phyloP scores from a whole-genome alignment of 2,329 filamentous ascomycete genomes.

The Proliferodiscus dingleyae region DNA sequence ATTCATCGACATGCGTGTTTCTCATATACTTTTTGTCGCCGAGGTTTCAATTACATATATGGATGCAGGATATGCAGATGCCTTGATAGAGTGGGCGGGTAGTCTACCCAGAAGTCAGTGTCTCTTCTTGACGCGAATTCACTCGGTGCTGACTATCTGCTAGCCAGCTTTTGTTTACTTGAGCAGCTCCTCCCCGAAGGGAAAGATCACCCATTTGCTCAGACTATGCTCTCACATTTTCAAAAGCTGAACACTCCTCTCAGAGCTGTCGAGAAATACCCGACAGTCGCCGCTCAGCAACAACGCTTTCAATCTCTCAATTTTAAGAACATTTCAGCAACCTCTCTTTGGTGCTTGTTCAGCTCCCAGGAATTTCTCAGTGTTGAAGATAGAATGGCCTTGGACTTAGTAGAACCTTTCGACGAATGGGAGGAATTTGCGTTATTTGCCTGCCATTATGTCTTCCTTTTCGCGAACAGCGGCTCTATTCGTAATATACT shows the following conservation, averaged over 20 bases:
- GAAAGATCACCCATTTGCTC: conserved; percentile 73
- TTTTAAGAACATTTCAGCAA: conserved; percentile 58
- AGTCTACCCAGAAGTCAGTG: conserved; percentile 59
- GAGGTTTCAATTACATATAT: conserved; percentile 93
- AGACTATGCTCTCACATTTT: conserved; percentile 81
- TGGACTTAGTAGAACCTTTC: conserved; percentile 76
- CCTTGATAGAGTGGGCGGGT: conserved; percentile 73
- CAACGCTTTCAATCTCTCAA: conserved; percentile 64
- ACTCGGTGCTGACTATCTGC: conserved; percentile 22
- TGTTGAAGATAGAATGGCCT: conserved; percentile 48
- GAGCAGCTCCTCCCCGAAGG: conserved; percentile 84
- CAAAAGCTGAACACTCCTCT: conserved; percentile 73
- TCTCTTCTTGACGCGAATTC: background rate
- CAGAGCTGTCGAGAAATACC: conserved; percentile 69
- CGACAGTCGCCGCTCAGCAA: conserved; percentile 59
- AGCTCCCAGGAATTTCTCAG: conserved; percentile 61
- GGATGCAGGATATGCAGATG: conserved; percentile 67
- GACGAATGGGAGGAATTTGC: conserved; percentile 97
- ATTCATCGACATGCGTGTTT: conserved; percentile 53
- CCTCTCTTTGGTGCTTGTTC: conserved; percentile 82
- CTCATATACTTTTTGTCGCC: conserved; percentile 71
- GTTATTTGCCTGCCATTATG: conserved; percentile 79
- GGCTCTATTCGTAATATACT: background rate
- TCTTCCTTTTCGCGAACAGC: conserved; percentile 59
- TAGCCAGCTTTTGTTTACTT: conserved; percentile 77